Evolutionary conservation across 2,329 filamentous ascomycete species (phyloP), one percentile per base, ranked within the genome.

Genomic region (Dactylonectria estremocensis): DNA sequence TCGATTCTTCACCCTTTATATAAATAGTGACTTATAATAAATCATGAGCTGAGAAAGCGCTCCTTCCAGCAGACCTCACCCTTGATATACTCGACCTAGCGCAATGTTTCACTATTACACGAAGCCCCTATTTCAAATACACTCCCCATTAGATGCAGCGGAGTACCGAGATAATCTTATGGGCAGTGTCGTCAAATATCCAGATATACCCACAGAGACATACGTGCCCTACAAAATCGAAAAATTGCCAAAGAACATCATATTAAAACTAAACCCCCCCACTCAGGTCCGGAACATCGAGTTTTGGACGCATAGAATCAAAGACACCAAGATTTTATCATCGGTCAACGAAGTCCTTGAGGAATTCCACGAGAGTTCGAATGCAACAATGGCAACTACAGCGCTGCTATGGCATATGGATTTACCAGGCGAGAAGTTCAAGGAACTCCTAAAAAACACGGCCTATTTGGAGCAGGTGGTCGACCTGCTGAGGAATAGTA

Each of bases 381-480:
- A 46, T 46, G 43, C 43, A 46, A 46, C 43, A 46, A 46, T 46
- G 43, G 43, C 43, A 46, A 46, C 43, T 46, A 18, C n/a, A 46
- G 43, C 43, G 43, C 43, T 46, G 43, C n/a, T 46, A 46, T 46
- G 43, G 43, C 43, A 46, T 46, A 46, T 46, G 43, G 43, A 46
- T 46, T 16, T 43, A 14, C 37, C 37, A 43, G 37, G 37, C 37
- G 37, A 43, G 37, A 43, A 43, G 37, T 43, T 45, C 43, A 45
- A 45, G 43, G 16, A 45, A 5, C 43, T 45, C 2, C 43, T 45
- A 45, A 45, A 45, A 45, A 45, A 45, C 43, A 45, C 43, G 2
- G 43, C 43, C 43, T 45, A 45, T 45, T 45, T 45, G n/a, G 43
- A 45, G 43, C 43, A 45, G 43, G 2, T 45, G 43, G 2, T 45